Evolutionary conservation across 2,329 filamentous ascomycete species (phyloP).

Genomic region (Helotiales sp.): DNA sequence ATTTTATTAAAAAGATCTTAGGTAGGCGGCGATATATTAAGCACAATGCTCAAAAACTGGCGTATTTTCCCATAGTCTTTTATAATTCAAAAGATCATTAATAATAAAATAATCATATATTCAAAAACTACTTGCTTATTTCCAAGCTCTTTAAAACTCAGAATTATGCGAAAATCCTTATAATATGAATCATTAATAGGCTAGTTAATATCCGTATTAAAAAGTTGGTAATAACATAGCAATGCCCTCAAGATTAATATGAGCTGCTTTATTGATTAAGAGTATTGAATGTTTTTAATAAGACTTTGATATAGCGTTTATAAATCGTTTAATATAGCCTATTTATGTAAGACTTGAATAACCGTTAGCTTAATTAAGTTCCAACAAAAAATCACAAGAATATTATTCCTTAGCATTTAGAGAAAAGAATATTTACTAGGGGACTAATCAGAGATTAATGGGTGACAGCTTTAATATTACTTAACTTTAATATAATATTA

Average conservation of each 20-base stretch:
- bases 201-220: constrained; percentile 4
- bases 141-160: constrained; percentile 14
- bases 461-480: too few relatives aligned
- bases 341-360: constrained; percentile 8
- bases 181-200: constrained; percentile 14
- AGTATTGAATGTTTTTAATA: constrained; percentile 11
- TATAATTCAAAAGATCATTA: constrained; percentile 3
- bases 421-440: constrained; percentile 2
- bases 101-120: constrained; percentile 19
- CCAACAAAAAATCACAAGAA: constrained; percentile 18
- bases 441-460: too few relatives aligned
- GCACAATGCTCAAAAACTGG: constrained; percentile 12
- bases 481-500: too few relatives aligned
- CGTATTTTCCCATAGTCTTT: constrained; percentile 10
- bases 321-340: constrained; percentile 18
- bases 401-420: constrained; percentile 18
- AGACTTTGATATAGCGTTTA: constrained; percentile 17
- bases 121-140: constrained; percentile 18
- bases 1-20: neutral
- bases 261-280: constrained; percentile 18
- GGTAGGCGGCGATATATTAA: constrained; percentile 7
- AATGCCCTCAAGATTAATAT: constrained; percentile 22
- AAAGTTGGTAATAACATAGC: constrained; percentile 19
- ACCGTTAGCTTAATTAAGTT: neutral
- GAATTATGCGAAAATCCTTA: constrained; percentile 21